These are phyloP conservation scores for Harringtonia lauricola DNA, from an alignment of 2,329 filamentous ascomycete species.

Conservation along the genomic window DNA sequence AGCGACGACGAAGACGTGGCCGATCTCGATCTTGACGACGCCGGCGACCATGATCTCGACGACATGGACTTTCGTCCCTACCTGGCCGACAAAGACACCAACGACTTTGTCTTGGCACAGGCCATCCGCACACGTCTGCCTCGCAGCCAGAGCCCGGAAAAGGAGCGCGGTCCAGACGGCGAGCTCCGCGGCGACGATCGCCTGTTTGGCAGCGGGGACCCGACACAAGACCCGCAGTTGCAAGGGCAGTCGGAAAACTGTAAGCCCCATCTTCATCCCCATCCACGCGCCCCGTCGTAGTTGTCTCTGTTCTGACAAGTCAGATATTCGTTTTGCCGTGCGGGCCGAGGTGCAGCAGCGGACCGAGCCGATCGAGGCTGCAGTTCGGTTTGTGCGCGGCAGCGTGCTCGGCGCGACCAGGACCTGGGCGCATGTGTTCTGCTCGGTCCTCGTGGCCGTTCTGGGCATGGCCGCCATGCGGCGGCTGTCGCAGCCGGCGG, in stretches of 20 bases:
- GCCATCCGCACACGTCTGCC: conserved; percentile 45
- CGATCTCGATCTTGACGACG: conserved; percentile 13
- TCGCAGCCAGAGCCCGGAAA: conserved; percentile 44
- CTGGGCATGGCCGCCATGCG: conserved; percentile 55
- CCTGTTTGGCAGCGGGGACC: conserved; percentile 10
- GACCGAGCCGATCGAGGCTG: conserved; percentile 70
- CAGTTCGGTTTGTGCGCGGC: conserved; percentile 51
- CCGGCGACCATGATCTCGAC: too few species aligned
- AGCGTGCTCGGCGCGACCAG: conserved; percentile 51
- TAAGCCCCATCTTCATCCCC: conserved; percentile 25
- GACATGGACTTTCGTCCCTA: conserved; percentile 13
- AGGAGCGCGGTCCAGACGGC: conserved; percentile 36
- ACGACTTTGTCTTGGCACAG: conserved; percentile 34
- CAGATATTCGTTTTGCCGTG: conserved; percentile 80
- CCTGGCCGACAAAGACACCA: conserved; percentile 21
- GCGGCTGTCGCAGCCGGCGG: conserved; percentile 57
- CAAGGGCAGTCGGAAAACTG: conserved; percentile 36
- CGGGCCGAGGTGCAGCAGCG: conserved; percentile 82
- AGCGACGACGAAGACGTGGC: conserved; percentile 21
- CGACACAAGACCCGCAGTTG: conserved; percentile 15
- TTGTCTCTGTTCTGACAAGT: not conserved
- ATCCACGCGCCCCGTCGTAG: too few species aligned
- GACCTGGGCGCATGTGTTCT: conserved; percentile 57
- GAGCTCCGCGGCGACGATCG: conserved; percentile 12
- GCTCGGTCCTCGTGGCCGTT: conserved; percentile 49